phyloP scores from a whole-genome alignment of 2,329 filamentous ascomycete genomes.

The Fusarium sp. region DNA sequence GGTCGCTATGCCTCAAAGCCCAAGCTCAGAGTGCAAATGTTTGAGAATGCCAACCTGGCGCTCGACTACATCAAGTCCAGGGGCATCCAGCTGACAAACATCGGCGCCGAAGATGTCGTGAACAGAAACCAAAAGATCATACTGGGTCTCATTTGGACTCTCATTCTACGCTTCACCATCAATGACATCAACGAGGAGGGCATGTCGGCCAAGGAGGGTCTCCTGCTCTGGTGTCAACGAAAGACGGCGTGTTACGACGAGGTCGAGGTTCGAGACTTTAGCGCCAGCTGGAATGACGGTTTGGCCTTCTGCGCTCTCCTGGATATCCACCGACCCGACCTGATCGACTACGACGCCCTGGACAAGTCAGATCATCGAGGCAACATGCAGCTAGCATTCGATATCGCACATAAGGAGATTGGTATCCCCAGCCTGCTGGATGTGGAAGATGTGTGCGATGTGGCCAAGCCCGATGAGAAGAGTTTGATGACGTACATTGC shows the following conservation, averaged over 20 bases:
- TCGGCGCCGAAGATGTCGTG: constrained; percentile 97
- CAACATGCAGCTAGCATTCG: constrained; percentile 98
- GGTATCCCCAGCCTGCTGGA: constrained; percentile 96
- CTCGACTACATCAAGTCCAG: constrained; percentile 92
- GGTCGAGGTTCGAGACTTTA: constrained; percentile 95
- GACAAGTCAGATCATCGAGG: constrained; percentile 95
- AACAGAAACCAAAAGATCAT: constrained; percentile 99
- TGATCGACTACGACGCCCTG: constrained; percentile 95
- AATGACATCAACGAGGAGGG: constrained; percentile 99
- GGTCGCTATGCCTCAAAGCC: constrained; percentile 97
- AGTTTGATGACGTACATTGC: constrained; percentile 99
- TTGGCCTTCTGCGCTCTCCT: constrained; percentile 95
- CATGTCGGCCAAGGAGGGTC: constrained; percentile 95
- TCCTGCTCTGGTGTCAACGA: constrained; percentile 96
- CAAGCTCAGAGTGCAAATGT: constrained; percentile 94
- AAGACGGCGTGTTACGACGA: constrained; percentile 99
- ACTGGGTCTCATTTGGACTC: constrained; percentile 95
- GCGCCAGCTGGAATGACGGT: constrained; percentile 95
- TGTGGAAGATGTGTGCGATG: constrained; percentile 97
- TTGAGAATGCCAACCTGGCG: constrained; percentile 97
- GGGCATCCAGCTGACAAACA: constrained; percentile 97
- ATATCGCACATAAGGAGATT: constrained; percentile 95
- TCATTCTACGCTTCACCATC: constrained; percentile 98
- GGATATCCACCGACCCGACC: constrained; percentile 95
- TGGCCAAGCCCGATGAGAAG: constrained; percentile 93